Conservation (phyloP, 176 grass and related monocot species). For the Phoenix dactylifera region DNA sequence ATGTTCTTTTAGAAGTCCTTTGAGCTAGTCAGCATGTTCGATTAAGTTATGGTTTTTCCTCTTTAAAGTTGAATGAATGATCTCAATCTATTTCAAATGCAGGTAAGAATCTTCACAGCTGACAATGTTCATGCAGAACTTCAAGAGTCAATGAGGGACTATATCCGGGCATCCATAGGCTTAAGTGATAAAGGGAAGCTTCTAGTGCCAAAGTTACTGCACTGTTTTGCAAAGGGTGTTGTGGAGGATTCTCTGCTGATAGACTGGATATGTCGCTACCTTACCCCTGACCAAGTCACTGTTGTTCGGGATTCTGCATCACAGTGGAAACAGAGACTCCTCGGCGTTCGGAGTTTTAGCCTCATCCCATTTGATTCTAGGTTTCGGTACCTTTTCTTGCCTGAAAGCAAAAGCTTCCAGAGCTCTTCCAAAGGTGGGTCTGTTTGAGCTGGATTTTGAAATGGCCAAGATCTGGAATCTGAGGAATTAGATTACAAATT, state of each 20-base stretch:
- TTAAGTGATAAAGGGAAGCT: conserved; percentile 75
- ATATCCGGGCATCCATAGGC: conserved; percentile 65
- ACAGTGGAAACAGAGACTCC: conserved; percentile 8
- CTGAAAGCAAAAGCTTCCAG: background rate
- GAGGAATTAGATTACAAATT: too few species aligned
- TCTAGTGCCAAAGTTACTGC: conserved; percentile 74
- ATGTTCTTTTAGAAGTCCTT: too few species aligned
- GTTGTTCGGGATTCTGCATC: conserved; percentile 3
- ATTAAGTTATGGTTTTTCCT: too few species aligned
- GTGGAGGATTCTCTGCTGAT: conserved; percentile 72
- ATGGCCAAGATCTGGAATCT: too few species aligned
- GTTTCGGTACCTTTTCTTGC: conserved; percentile 11
- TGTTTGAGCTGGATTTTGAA: conserved; percentile 10
- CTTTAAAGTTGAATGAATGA: background rate
- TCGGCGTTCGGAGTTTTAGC: conserved; percentile 3
- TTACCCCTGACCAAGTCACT: conserved; percentile 58
- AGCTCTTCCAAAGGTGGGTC: background rate
- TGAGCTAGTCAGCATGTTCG: too few species aligned
- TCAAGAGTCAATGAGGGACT: conserved; percentile 69
- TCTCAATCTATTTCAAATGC: conserved; percentile 11
- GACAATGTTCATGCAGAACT: conserved; percentile 58
- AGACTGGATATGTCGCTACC: conserved; percentile 83
- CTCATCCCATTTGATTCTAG: conserved; percentile 3
- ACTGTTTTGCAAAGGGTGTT: conserved; percentile 64
- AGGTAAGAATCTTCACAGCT: conserved; percentile 83